Base-by-base conservation (phyloP, 2,329 filamentous ascomycete species). In the Nemania abortiva region DNA sequence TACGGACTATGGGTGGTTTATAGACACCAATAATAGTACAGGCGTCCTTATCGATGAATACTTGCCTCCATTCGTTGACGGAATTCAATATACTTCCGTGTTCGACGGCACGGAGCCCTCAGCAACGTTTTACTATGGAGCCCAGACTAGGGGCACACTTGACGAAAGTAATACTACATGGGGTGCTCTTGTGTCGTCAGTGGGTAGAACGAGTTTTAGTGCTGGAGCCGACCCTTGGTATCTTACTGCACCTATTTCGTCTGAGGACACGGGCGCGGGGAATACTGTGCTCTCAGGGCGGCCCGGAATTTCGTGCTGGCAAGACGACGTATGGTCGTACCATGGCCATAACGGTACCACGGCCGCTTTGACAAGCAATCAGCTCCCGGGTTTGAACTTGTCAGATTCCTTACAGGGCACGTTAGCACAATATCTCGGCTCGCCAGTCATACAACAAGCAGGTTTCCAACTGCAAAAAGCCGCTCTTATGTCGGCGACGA, bases 281-380 rank as follows among this genome's bases (percentile, higher is more conserved):
- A 24, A 50, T n/a, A 13, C 18, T 13, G 47, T 50, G 47, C 20
- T 2, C 20, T 15, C 6, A 3, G 47, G 47, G 15, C 47, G 47
- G 47, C 47, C 47, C 2, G 47, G 47, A 20, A 18, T 50, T 27
- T 50, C 47, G 6, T 50, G 47, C 22, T 50, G 47, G 47, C 20
- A 50, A 50, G 47, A 50, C 47, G 24, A 50, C 7, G 47, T 50
- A 27, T 50, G 47, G 47, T 50, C 47, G 20, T 50, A 50, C 22
- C 47, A 27, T 27, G 47, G 47, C 47, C 47, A 27, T 27, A 24
- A 24, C 4, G 27, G 6, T 9, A 27, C 47, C 47, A 50, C 47
- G 20, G 20, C 9, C 6, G 11, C 3, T 10, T 50, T 50, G 22
- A 27, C 47, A 3, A 49, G 45, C 45, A 18, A 22, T 11, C 20